Evolutionary conservation across 2,329 filamentous ascomycete species (phyloP), one percentile per base, ranked within the genome.

Genomic region (Fusarium subtropicale): DNA sequence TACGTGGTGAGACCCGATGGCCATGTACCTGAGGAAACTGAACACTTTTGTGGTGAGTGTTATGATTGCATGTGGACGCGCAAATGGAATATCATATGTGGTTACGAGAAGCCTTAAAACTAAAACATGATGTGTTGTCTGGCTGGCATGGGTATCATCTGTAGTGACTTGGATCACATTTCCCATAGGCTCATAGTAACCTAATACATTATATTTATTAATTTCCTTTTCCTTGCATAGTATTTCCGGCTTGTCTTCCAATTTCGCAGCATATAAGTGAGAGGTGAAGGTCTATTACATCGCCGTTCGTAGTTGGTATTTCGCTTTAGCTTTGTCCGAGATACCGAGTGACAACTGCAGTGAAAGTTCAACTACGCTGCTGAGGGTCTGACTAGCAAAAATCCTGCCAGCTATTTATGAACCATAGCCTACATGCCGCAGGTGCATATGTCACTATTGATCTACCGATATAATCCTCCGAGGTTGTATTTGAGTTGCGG

Each of bases 301-400:
- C 11, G 10, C 12, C 30, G 11, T 12, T 31, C 11, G 13, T 31
- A 12, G 10, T 12, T 4, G 10, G 13, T 12, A 10, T 31, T 31
- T 62, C 59, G 59, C 58, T 30, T 26, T 16, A 31, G 54, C 45
- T 63, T 66, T 66, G 36, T 9, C 36, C 66, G 66, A 69, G 53
- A 24, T 20, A 26, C 60, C 66, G 66, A 69, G 47, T 54, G 38
- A 33, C n/a, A 10, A 38, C 15, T 11, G n/a, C 15, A 59, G 20
- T 36, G 4, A 31, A 13, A 31, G 30, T 5, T 31, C 30, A 31
- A 31, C 30, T 31, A 22, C 20, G 20, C 20, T 22, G 3, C 20
- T 22, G 20, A n/a, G n/a, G 20, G 20, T 22, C 2, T 22, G 20
- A 22, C 20, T 22, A 22, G 20, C 20, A 22, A 22, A 3, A 3